phyloP scores from a whole-genome alignment of 2,329 filamentous ascomycete genomes.

The Chaetoscypha palmicola region DNA sequence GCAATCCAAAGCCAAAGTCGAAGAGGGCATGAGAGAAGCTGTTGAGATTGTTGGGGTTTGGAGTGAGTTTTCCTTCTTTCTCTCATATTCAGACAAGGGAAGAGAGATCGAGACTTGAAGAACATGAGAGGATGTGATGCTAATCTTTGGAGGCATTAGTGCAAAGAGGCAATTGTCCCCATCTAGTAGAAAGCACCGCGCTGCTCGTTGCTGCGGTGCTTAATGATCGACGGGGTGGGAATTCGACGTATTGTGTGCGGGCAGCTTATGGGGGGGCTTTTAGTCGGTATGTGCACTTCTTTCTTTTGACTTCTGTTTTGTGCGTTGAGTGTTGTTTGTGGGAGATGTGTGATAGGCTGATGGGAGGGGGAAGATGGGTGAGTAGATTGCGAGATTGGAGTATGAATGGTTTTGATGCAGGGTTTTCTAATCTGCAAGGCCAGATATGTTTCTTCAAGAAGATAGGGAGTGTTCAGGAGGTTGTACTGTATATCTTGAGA shows the following conservation, averaged over 20 bases:
- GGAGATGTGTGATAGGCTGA: too few species aligned
- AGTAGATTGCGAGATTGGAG: too few species aligned
- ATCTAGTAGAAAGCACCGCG: constrained; percentile 73
- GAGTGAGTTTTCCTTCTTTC: constrained; percentile 32
- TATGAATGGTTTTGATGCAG: constrained; percentile 2
- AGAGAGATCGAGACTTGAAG: too few species aligned
- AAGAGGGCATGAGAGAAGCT: constrained; percentile 36
- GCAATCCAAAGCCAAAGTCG: constrained; percentile 4
- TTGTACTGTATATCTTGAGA: too few species aligned
- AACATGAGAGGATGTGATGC: constrained; percentile 48
- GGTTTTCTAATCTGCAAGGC: background rate
- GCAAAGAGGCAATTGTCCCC: constrained; percentile 66
- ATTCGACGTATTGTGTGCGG: constrained; percentile 48
- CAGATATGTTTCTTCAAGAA: background rate
- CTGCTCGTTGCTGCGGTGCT: constrained; percentile 63
- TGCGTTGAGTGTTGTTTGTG: too few species aligned
- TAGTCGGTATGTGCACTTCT: constrained; percentile 50
- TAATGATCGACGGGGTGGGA: constrained; percentile 43
- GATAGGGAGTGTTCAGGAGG: background rate
- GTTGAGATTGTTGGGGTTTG: constrained; percentile 55
- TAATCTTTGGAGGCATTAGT: constrained; percentile 58
- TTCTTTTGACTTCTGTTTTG: too few species aligned
- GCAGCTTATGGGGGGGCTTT: constrained; percentile 70
- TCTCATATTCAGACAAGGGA: too few species aligned
- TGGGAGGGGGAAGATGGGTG: too few species aligned